Conservation (phyloP, 2,329 filamentous ascomycete genomes). For the Fusarium sp. region DNA sequence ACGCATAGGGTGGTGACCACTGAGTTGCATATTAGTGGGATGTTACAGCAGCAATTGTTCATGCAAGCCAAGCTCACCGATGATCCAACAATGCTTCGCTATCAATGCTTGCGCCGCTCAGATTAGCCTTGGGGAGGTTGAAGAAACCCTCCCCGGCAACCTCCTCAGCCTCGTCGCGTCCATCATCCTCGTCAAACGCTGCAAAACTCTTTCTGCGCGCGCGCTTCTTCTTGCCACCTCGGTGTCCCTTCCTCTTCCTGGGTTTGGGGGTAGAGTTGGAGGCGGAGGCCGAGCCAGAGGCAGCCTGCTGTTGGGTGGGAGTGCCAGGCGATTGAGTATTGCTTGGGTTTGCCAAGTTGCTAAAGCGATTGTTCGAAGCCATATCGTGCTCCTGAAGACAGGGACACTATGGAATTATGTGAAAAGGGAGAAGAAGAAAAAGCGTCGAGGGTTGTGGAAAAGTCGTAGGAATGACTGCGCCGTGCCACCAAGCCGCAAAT, state of each 20-base stretch:
- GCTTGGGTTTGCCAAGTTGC: slow-evolving; percentile 37
- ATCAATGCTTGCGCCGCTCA: slow-evolving; percentile 88
- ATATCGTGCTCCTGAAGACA: slow-evolving; percentile 15
- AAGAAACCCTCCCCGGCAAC: slow-evolving; percentile 60
- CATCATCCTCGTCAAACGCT: slow-evolving; percentile 66
- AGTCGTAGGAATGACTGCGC: slow-evolving; percentile 15
- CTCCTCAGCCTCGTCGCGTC: slow-evolving; percentile 53
- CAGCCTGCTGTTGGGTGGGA: slow-evolving; percentile 19
- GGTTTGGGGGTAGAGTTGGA: slow-evolving; percentile 33
- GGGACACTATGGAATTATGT: slow-evolving; percentile 1
- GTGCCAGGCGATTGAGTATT: slow-evolving; percentile 21
- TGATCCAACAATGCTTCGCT: slow-evolving; percentile 91
- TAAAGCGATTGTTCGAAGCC: slow-evolving; percentile 51
- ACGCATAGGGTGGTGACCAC: slow-evolving; percentile 72
- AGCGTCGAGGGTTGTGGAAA: background rate
- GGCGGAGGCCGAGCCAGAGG: slow-evolving; percentile 31
- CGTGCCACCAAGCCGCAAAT: background rate
- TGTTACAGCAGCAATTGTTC: background rate
- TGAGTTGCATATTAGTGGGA: slow-evolving; percentile 41
- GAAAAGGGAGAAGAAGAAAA: slow-evolving; percentile 7
- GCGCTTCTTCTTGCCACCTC: slow-evolving; percentile 82
- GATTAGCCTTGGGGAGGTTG: slow-evolving; percentile 64
- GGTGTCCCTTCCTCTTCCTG: slow-evolving; percentile 78
- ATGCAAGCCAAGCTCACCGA: slow-evolving; percentile 63
- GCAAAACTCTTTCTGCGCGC: slow-evolving; percentile 85